A percentile compares a stretch with the other conserved stretches of the same genome.
Conservation (phyloP, 2,329 filamentous ascomycete genomes). For the Purpureocillium lavendulum region DNA sequence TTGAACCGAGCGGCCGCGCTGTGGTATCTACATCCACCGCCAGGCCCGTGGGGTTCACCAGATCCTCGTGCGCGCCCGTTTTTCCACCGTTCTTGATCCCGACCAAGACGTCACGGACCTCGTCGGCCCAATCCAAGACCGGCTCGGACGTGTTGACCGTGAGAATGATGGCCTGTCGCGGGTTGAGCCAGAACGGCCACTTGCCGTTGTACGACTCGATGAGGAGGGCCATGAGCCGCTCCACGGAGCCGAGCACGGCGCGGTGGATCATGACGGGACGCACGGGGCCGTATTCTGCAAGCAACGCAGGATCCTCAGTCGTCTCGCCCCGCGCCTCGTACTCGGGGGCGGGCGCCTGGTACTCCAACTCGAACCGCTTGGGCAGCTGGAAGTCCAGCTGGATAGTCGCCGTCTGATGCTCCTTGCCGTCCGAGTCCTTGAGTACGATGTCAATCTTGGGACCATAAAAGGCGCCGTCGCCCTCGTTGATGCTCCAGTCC, state of each 20-base stretch:
- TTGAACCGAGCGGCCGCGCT: slow-evolving; percentile 54
- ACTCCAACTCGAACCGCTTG: slow-evolving; percentile 70
- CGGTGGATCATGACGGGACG: slow-evolving; percentile 75
- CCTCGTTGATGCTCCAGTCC: slow-evolving; percentile 66
- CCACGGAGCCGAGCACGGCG: slow-evolving; percentile 75
- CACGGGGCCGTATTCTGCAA: slow-evolving; percentile 49
- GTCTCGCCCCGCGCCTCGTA: slow-evolving; percentile 45
- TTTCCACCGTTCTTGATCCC: slow-evolving; percentile 29
- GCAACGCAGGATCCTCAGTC: slow-evolving; percentile 36
- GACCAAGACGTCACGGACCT: slow-evolving; percentile 40
- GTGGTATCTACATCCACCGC: slow-evolving; percentile 64
- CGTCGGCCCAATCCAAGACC: slow-evolving; percentile 40
- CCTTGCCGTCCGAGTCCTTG: slow-evolving; percentile 71
- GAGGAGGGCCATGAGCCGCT: slow-evolving; percentile 75
- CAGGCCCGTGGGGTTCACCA: slow-evolving; percentile 50
- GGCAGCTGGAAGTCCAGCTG: slow-evolving; percentile 88
- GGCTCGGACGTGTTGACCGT: slow-evolving; percentile 57
- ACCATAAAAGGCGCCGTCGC: slow-evolving; percentile 84
- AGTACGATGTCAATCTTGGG: slow-evolving; percentile 87
- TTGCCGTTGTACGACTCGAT: slow-evolving; percentile 75
- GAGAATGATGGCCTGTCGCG: slow-evolving; percentile 66
- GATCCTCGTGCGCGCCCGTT: slow-evolving; percentile 28
- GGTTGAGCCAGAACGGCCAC: slow-evolving; percentile 87
- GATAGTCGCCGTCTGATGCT: slow-evolving; percentile 82
- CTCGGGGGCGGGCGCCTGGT: slow-evolving; percentile 60